Conservation (phyloP, 2,329 filamentous ascomycete species). For the Fusarium austroafricanum region DNA sequence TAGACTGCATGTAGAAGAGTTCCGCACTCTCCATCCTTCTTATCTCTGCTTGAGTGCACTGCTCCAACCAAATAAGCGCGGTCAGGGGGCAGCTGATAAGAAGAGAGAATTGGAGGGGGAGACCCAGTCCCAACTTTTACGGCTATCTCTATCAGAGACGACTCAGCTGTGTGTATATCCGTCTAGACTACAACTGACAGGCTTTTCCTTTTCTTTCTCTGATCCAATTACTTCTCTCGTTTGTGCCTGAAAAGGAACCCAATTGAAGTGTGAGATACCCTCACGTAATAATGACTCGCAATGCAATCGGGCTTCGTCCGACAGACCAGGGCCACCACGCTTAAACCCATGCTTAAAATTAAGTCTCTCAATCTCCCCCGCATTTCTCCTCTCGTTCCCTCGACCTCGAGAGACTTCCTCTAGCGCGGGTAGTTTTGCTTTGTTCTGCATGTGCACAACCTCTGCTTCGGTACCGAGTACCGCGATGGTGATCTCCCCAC, state of each 20-base stretch:
- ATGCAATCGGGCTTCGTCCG: constrained; percentile 27
- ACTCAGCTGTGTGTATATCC: neutral
- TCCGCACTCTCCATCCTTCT: constrained; percentile 8
- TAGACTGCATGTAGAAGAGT: constrained; percentile 5
- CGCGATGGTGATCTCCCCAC: constrained; percentile 12
- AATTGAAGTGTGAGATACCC: neutral
- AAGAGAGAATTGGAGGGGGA: neutral
- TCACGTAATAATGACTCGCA: constrained; percentile 19
- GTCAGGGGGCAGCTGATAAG: constrained; percentile 31
- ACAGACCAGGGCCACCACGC: constrained; percentile 9
- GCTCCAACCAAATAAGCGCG: constrained; percentile 34
- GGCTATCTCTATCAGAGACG: constrained; percentile 9
- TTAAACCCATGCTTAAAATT: constrained; percentile 41
- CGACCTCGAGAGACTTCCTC: constrained; percentile 4
- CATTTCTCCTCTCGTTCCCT: constrained; percentile 31
- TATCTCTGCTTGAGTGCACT: constrained; percentile 26
- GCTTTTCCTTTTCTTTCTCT: neutral
- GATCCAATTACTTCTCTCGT: neutral
- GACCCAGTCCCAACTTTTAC: neutral
- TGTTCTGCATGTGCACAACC: neutral
- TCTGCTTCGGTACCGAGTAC: constrained; percentile 5
- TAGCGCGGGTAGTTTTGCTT: constrained; percentile 3
- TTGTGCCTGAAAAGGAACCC: neutral
- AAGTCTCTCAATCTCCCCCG: constrained; percentile 20
- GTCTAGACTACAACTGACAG: neutral